Conservation (phyloP, 345 rosid genomes). For the Lepidium africanum region DNA sequence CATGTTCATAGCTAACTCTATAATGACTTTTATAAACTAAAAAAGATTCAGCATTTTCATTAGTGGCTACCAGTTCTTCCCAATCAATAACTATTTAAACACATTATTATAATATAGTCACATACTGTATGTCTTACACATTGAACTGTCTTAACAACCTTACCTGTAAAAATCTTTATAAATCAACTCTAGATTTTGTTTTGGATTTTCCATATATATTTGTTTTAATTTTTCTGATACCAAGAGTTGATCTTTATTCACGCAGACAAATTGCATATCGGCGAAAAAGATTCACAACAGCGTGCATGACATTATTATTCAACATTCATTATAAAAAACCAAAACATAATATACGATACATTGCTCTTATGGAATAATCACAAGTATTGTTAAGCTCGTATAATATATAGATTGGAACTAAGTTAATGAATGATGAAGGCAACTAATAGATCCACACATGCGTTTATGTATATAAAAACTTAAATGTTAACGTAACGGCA, state of each 20-base stretch:
- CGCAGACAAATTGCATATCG: constrained; percentile 17
- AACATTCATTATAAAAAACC: not conserved
- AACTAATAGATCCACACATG: constrained; percentile 1
- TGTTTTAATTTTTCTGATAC: constrained; percentile 1
- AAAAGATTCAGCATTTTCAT: not conserved
- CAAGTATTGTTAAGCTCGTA: constrained; percentile 3
- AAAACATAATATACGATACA: constrained; percentile 3
- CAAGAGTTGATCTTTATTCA: constrained; percentile 13
- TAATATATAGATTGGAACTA: not conserved
- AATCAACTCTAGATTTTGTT: constrained; percentile 12
- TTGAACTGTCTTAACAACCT: constrained; percentile 2
- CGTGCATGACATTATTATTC: constrained; percentile 29
- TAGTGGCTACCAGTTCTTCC: not conserved
- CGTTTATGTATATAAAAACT: not conserved
- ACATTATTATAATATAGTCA: not conserved
- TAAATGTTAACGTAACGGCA: constrained; percentile 3
- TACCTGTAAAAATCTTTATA: constrained; percentile 18
- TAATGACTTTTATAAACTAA: not conserved
- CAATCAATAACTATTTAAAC: not conserved
- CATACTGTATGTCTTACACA: not conserved
- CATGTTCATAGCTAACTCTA: not conserved
- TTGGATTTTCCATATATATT: not conserved
- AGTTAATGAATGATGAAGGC: constrained; percentile 16
- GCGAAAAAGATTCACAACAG: constrained; percentile 16
- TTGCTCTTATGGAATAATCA: constrained; percentile 9